Evolutionary conservation across 805 yeast species (phyloP).

Genomic region (Ogataea pilisensis): DNA sequence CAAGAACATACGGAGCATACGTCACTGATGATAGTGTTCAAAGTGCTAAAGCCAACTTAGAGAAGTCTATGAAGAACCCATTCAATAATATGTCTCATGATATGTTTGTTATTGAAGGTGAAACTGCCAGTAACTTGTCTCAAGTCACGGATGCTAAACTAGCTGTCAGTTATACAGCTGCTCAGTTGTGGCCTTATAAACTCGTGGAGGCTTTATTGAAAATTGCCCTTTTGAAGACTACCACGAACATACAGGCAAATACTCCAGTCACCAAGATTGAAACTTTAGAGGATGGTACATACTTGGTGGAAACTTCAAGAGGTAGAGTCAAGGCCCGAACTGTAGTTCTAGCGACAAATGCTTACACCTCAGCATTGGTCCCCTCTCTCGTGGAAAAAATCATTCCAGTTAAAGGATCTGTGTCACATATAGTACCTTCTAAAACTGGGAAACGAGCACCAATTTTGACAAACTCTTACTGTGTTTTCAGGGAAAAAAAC

Average conservation of each 20-base stretch:
- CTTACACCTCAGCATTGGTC: conserved; percentile 27
- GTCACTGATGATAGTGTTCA: neutral
- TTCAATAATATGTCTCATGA: conserved; percentile 27
- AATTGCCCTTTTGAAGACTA: conserved; percentile 28
- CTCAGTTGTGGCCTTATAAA: conserved; percentile 43
- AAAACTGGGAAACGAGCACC: conserved; percentile 24
- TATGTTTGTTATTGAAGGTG: conserved; percentile 31
- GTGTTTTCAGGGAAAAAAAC: conserved; percentile 22
- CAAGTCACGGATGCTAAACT: conserved; percentile 29
- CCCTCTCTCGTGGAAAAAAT: conserved; percentile 28
- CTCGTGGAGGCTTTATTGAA: conserved; percentile 33
- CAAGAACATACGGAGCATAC: conserved; percentile 21
- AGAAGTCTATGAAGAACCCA: conserved; percentile 22
- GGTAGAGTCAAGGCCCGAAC: conserved; percentile 28
- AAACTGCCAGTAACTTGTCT: conserved; percentile 26
- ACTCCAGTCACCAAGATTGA: conserved; percentile 1
- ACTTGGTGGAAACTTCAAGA: conserved; percentile 30
- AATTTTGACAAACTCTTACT: conserved; percentile 35
- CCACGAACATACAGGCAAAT: conserved; percentile 3
- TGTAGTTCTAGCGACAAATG: conserved; percentile 38
- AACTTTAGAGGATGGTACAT: conserved; percentile 24
- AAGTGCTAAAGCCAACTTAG: neutral
- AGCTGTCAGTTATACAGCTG: conserved; percentile 37
- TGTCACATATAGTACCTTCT: conserved; percentile 21
- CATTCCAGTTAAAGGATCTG: conserved; percentile 32